A percentile compares a stretch with the other conserved stretches of the same genome.
These are phyloP conservation scores for Misopates orontium DNA, from an alignment of 257 asterid genomes.

Conservation along the genomic window DNA sequence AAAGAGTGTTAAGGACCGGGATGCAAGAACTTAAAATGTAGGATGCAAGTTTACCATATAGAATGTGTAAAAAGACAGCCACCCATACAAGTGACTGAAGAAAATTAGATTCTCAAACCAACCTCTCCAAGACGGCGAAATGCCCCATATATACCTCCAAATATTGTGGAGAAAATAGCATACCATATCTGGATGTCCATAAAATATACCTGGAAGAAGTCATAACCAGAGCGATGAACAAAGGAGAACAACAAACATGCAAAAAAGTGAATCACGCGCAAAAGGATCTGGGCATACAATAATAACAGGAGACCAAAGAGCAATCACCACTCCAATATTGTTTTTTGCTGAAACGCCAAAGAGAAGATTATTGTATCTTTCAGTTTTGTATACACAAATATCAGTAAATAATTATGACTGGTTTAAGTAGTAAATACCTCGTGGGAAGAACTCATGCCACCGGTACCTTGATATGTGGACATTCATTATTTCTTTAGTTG, in stretches of 20 bases:
- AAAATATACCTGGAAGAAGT: slow-evolving; percentile 76
- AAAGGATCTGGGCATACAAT: slow-evolving; percentile 52
- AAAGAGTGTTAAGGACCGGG: neutral
- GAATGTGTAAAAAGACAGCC: neutral
- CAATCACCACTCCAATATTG: slow-evolving; percentile 92
- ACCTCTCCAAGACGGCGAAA: slow-evolving; percentile 99
- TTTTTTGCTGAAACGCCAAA: slow-evolving; percentile 60
- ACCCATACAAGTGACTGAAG: neutral
- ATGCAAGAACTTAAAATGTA: slow-evolving; percentile 3
- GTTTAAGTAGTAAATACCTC: slow-evolving; percentile 44
- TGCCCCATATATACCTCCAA: slow-evolving; percentile 98
- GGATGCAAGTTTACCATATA: neutral
- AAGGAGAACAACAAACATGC: slow-evolving; percentile 25
- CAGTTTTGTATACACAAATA: slow-evolving; percentile 18
- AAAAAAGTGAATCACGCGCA: slow-evolving; percentile 19
- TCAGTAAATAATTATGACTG: slow-evolving; percentile 13
- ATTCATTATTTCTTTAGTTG: slow-evolving; percentile 78
- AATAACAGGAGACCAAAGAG: slow-evolving; percentile 89
- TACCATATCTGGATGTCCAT: slow-evolving; percentile 99
- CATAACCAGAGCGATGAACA: slow-evolving; percentile 26
- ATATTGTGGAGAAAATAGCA: slow-evolving; percentile 96
- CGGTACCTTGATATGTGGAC: slow-evolving; percentile 45
- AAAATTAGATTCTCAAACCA: slow-evolving; percentile 28
- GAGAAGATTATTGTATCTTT: slow-evolving; percentile 8
- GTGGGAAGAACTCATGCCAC: slow-evolving; percentile 99